phyloP scores from a whole-genome alignment of 805 yeast species.

The Pichia californica region DNA sequence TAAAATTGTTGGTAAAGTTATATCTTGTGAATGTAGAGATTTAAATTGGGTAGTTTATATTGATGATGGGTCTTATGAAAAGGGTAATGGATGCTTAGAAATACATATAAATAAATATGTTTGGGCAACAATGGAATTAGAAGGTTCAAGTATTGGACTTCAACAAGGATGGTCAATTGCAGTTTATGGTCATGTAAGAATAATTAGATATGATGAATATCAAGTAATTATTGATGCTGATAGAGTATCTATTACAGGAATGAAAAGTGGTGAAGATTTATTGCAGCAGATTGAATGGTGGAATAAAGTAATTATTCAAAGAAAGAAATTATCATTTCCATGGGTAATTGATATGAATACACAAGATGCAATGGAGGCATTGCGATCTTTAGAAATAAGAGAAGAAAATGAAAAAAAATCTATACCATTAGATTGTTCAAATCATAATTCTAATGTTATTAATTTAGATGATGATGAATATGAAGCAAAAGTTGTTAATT shows the following conservation, averaged over 20 bases:
- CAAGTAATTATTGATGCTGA: not conserved
- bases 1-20: slow-evolving; percentile 28
- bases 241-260: not conserved
- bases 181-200: not conserved
- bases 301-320: not conserved
- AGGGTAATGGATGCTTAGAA: not conserved
- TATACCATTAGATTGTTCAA: too few species aligned
- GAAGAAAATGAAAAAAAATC: not conserved
- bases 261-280: not conserved
- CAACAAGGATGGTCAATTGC: not conserved
- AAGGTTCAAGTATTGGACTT: not conserved
- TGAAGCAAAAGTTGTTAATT: not conserved
- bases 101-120: not conserved
- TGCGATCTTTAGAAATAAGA: not conserved
- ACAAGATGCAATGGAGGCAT: slow-evolving; percentile 4
- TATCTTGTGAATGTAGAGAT: not conserved
- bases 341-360: slow-evolving; percentile 2
- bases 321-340: not conserved
- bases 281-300: slow-evolving; percentile 4
- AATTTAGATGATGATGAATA: slow-evolving; percentile 1
- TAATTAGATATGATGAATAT: not conserved
- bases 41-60: not conserved
- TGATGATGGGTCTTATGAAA: slow-evolving; percentile 10
- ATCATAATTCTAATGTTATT: not conserved
- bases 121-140: slow-evolving; percentile 4